Evolutionary conservation across 257 asterid genomes (phyloP), one percentile per base, ranked within the genome.

Genomic region (Hygrophila difformis): DNA sequence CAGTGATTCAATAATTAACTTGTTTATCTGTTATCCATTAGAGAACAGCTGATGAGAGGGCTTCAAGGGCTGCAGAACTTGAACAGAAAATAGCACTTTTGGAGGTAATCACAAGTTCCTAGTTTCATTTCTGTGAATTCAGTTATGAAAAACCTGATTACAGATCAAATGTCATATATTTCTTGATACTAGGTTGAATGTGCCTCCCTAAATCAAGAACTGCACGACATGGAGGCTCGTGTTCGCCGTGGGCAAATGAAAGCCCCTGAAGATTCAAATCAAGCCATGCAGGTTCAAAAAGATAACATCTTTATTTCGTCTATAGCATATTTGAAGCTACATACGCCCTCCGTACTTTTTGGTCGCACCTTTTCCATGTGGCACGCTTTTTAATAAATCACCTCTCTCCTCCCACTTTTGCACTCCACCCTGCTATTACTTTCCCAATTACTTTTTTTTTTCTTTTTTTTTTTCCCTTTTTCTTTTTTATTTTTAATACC

Each of bases 31-130:
- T 61, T 31, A 47, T 62, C 65, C 68, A 62, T 56, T 79, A 87
- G 99, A 87, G 99, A 66, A 67, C 83, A 55, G 93, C 94, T 53
- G 99, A 87, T 72, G 99, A 87, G 40, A 75, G 95, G 68, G 79
- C 94, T 57, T 66, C 91, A 43, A 92, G 81, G 75, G 88, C 93
- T 51, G 73, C 91, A 39, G 99, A 92, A 34, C 93, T 92, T 74
- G 99, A 92, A 84, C 99, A 87, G 73, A 92, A 87, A 73, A 84
- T 81, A 47, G 95, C 84, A 58, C 74, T 83, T 76, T 97, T 92
- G 50, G 99, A 92, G 97, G 99, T 92, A 24, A n/a, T n/a, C n/a
- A n/a, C n/a, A n/a, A n/a, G n/a, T n/a, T n/a, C n/a, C n/a, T n/a
- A n/a, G n/a, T n/a, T n/a, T n/a, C n/a, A n/a, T n/a, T n/a, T n/a